Evolutionary conservation across 208 protist genomes (phyloP).

Genomic region (Trypanosoma grayi): DNA sequence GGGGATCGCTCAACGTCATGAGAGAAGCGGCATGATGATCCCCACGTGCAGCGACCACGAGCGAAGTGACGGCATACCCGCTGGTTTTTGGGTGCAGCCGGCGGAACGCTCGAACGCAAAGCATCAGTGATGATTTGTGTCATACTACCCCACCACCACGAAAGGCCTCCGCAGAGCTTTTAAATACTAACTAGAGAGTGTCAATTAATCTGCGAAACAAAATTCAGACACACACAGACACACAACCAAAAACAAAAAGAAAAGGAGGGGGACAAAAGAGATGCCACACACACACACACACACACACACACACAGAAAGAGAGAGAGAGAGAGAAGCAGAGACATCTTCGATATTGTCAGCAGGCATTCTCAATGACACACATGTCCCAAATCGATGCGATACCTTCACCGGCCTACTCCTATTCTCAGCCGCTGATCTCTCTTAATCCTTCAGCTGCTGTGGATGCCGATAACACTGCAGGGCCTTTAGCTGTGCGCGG

Average conservation of each 20-base stretch:
- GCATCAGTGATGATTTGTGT: slow-evolving; percentile 30
- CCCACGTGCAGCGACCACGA: slow-evolving; percentile 45
- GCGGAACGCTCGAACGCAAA: slow-evolving; percentile 23
- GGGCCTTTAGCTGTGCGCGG: slow-evolving; percentile 11
- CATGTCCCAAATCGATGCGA: too few species aligned
- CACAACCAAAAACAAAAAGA: slow-evolving; percentile 5
- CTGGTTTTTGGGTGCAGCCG: slow-evolving; percentile 24
- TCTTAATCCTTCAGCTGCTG: neutral
- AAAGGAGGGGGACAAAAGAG: neutral
- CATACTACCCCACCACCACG: slow-evolving; percentile 17
- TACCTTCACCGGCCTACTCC: too few species aligned
- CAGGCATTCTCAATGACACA: too few species aligned
- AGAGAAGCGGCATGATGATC: slow-evolving; percentile 36
- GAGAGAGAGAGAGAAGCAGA: neutral
- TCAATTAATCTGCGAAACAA: slow-evolving; percentile 8
- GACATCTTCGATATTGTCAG: too few species aligned
- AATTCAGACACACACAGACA: neutral
- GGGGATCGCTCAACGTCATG: slow-evolving; percentile 26
- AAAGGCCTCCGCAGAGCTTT: slow-evolving; percentile 11
- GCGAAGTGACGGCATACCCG: slow-evolving; percentile 46
- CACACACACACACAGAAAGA: neutral
- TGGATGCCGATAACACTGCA: neutral
- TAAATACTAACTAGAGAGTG: slow-evolving; percentile 18
- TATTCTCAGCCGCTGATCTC: neutral
- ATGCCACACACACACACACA: neutral